phyloP scores from a whole-genome alignment of 179 eudicot genomes.

The Amaranthus tricolor region DNA sequence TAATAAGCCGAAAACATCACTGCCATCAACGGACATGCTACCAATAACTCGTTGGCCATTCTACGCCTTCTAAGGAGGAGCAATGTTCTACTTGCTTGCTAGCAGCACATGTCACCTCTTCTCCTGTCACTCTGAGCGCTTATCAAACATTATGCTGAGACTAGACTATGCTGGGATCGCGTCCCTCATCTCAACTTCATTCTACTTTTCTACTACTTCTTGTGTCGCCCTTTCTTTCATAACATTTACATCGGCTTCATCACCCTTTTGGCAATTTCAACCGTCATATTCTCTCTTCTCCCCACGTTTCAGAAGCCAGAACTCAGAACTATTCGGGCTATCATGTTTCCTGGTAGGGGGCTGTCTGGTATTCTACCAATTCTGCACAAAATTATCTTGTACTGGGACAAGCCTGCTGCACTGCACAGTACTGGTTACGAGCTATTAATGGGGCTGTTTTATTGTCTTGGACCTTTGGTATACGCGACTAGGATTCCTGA shows the following conservation, averaged over 20 bases:
- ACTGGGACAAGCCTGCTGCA: slow-evolving; percentile 79
- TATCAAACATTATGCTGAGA: slow-evolving; percentile 79
- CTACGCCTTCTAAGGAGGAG: slow-evolving; percentile 86
- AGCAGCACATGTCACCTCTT: slow-evolving; percentile 91
- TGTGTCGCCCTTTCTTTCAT: slow-evolving; percentile 92
- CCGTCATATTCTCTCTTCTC: slow-evolving; percentile 63
- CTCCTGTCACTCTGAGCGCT: slow-evolving; percentile 78
- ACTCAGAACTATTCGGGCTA: slow-evolving; percentile 57
- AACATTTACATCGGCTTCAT: slow-evolving; percentile 81
- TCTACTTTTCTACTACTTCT: slow-evolving; percentile 97
- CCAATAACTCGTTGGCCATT: slow-evolving; percentile 99
- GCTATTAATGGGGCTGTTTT: slow-evolving; percentile 75
- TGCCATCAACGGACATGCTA: slow-evolving; percentile 42
- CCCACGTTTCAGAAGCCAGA: slow-evolving; percentile 79
- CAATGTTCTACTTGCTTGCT: slow-evolving; percentile 89
- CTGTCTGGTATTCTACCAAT: slow-evolving; percentile 70
- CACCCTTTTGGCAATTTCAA: slow-evolving; percentile 61
- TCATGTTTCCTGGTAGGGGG: slow-evolving; percentile 81
- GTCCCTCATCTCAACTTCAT: slow-evolving; percentile 89
- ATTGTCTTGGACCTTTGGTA: slow-evolving; percentile 73
- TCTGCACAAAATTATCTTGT: slow-evolving; percentile 69
- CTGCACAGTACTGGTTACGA: slow-evolving; percentile 84
- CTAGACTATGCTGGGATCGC: slow-evolving; percentile 94
- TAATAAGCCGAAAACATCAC: slow-evolving; percentile 50
- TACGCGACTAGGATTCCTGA: slow-evolving; percentile 86